Base-by-base conservation (phyloP, 2,329 filamentous ascomycete genomes). In the Ophiostoma himal-ulmi region DNA sequence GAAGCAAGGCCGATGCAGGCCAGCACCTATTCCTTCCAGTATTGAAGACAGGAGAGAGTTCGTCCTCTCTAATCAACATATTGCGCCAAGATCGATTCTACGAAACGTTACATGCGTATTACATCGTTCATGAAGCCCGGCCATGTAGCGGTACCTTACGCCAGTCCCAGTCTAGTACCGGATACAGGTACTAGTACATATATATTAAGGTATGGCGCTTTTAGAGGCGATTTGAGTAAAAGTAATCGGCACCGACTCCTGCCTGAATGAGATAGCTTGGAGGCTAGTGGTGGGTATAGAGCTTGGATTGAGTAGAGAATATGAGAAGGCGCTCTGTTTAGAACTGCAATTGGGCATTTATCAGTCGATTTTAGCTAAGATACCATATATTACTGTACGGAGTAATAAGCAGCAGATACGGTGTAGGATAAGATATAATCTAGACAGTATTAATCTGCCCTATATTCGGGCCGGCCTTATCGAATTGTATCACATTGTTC, bases 101-200 rank as follows among this genome's bases (percentile, higher is more conserved):
- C 71, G 71, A 70, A 72, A 72, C 71, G 71, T 72, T 72, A 72
- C 71, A 72, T 72, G 71, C 54, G 71, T 67, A 72, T 72, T 72
- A 67, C 69, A 39, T 17, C 34, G 54, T 34, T 39, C n/a, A 65
- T 30, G n/a, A 48, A 34, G 36, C 30, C 30, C 57, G 37, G 10
- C 20, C 6, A 17, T 66, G 36, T 37, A 65, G 30, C 30, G 30
- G 60, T 64, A 64, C 26, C 10, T 5, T 11, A 5, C 6, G 8
- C 8, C 1, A 7, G 3, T 5, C 3, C 5, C 0, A 22, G 2
- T 54, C 5, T 34, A 3, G 60, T 4, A 36, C 3, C 20, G 1
- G 5, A 17, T 8, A 11, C 17, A 66, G 17, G 64, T 66, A 66
- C 37, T 3, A 1, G 10, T 44, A 66, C 36, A 30, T 1, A 14